Evolutionary conservation across 352 stramenopile species (phyloP), one percentile per base, ranked within the genome.

Genomic region (Pilasporangium apinafurcum): DNA sequence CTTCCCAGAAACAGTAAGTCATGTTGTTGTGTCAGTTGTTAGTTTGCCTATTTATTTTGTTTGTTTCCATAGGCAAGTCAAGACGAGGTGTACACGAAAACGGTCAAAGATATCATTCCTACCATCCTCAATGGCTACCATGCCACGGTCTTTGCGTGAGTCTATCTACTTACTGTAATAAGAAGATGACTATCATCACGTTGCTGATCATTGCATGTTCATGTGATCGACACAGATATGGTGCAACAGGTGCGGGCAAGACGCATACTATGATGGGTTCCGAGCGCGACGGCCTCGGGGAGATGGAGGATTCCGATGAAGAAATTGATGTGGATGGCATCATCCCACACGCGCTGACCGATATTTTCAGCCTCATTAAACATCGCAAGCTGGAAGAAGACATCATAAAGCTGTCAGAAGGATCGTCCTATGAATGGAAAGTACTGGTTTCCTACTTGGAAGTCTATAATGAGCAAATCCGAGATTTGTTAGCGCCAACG

Each of bases 391-490:
- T 65, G 32, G 66, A 74, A n/a, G 64, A 87, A 27, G 65, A 62
- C 9, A 59, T 69, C 21, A 38, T 67, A 3, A 65, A 71, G 22
- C 20, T 79, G 5, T 48, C 57, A 12, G 36, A 82, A 8, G 66
- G 61, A 13, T 65, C 58, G 9, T 74, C 59, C 4, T 83, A 73
- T 29, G 54, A 93, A 48, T 96, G 72, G 62, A 68, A 83, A 37
- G 70, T 96, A 22, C 53, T 77, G 4, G 74, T 95, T 22, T 90
- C 81, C 34, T 97, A 95, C 35, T 50, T 97, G 3, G 89, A 97
- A 56, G 91, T 97, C 17, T 97, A 97, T 59, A 96, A 97, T 49
- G 88, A 97, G 52, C 65, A 88, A 16, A 95, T 96, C 35, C 68
- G 82, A 25, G 89, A 97, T 56, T 62, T 97, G 30, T 59, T 97